Percentiles rank a stretch among this genome's conserved stretches.
Evolutionary conservation across 2,329 filamentous ascomycete genomes (phyloP).

Genomic region (Alternaria tenuissima): DNA sequence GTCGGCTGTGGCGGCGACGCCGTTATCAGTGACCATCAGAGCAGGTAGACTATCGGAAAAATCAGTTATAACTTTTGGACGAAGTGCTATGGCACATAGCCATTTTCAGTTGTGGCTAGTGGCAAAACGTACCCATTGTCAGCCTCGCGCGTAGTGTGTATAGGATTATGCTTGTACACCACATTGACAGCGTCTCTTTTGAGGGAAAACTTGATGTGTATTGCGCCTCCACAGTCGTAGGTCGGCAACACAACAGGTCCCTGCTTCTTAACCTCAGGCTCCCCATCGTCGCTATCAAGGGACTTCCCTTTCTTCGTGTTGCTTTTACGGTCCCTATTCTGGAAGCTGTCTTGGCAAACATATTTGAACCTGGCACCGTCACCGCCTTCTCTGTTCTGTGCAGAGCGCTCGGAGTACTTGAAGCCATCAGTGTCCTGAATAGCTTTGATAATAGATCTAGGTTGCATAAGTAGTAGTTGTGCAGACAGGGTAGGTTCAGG

Average conservation of each 20-base stretch:
- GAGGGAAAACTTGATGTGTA: constrained; percentile 47
- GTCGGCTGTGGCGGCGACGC: constrained; percentile 5
- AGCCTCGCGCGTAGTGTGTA: constrained; percentile 28
- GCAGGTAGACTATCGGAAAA: constrained; percentile 12
- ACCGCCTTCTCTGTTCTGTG: constrained; percentile 36
- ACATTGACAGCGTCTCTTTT: constrained; percentile 47
- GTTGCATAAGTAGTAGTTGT: constrained; percentile 9
- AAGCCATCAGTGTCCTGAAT: constrained; percentile 46
- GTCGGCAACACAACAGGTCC: constrained; percentile 23
- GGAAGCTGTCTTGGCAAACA: constrained; percentile 45
- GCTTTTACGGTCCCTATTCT: constrained; percentile 39
- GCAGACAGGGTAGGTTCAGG: background rate
- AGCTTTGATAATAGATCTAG: constrained; percentile 39
- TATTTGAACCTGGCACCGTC: constrained; percentile 46
- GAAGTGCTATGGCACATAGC: background rate
- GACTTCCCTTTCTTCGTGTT: constrained; percentile 34
- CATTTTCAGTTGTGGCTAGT: no score
- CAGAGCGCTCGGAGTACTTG: constrained; percentile 45
- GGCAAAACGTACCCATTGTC: constrained; percentile 29
- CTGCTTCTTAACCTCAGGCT: constrained; percentile 10
- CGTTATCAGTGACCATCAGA: constrained; percentile 6
- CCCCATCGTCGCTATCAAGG: constrained; percentile 18
- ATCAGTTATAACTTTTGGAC: background rate
- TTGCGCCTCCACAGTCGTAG: constrained; percentile 46
- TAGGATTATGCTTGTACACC: constrained; percentile 48